Base-by-base conservation (phyloP, 805 yeast species). In the Kluyveromyces nonfermentans region DNA sequence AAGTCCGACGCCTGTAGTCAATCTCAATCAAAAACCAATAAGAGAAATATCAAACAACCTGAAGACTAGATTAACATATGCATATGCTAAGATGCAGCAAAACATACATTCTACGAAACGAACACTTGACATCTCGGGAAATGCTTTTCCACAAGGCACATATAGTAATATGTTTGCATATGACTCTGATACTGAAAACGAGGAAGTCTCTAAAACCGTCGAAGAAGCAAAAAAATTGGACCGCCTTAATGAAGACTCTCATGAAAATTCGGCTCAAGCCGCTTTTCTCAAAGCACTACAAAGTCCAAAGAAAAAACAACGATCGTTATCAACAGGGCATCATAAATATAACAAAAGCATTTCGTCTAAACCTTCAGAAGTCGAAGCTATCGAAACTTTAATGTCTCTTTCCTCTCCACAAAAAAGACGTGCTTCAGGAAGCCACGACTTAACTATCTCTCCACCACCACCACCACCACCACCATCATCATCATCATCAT, bases 371-470 rank as follows among this genome's bases (percentile, higher is more conserved):
- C 60, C 60, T 5, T 59, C 65, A 4, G 70, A 68, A 46, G 70
- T 62, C 3, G 71, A 66, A 42, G 72, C 71, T 1, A 60, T 68
- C 3, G 69, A 66, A 37, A 67, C 70, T 3, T 49, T 68, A 16
- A 68, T 68, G 71, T 65, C 71, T 1, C 50, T 68, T 18, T 58
- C 72, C 6, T 64, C 69, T 1, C 69, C 70, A 4, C 58, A 56
- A 35, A 53, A 56, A 28, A 38, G 57, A 7, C 48, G 50, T 20
- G 43, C 54, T 16, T 43, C 56, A 2, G 37, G 46, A n/a, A 43
- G 49, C 31, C 16, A 33, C 12, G 49, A 46, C 9, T 42, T 40
- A 18, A 30, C 45, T 22, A 4, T 20, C 12, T 8, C 25, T 10
- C 28, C 38, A 16, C 38, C 38, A 20, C 41, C 42, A n/a, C 42